Conservation (phyloP, 352 stramenopile species). For the Pythium myriotylum region DNA sequence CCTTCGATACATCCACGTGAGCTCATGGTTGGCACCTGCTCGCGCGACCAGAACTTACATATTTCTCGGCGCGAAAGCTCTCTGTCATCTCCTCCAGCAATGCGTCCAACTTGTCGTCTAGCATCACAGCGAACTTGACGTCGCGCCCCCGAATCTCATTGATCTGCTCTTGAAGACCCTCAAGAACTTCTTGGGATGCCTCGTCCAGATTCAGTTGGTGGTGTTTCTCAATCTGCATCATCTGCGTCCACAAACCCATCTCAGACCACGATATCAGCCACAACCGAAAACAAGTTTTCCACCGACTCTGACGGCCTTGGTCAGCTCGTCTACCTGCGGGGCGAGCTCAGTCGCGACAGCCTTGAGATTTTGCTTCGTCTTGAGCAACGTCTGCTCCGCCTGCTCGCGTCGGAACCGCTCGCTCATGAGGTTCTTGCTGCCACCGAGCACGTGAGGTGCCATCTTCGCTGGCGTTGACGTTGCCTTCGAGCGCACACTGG, state of each 20-base stretch:
- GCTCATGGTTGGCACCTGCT: too few species aligned
- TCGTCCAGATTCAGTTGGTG: constrained; percentile 61
- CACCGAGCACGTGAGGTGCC: constrained; percentile 53
- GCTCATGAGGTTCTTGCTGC: constrained; percentile 65
- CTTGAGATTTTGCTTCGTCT: constrained; percentile 39
- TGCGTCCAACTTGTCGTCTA: constrained; percentile 38
- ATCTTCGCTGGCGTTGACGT: constrained; percentile 10
- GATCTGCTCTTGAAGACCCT: constrained; percentile 56
- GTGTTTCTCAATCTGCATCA: constrained; percentile 58
- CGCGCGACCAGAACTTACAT: too few species aligned
- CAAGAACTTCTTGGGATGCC: constrained; percentile 57
- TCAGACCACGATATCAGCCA: neutral
- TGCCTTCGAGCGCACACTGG: constrained; percentile 13
- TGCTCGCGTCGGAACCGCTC: constrained; percentile 63
- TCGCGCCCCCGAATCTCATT: constrained; percentile 45
- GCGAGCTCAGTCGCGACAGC: constrained; percentile 41
- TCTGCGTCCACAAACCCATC: constrained; percentile 23
- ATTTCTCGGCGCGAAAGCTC: constrained; percentile 37
- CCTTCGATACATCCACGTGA: constrained; percentile 35
- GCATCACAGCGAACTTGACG: constrained; percentile 27
- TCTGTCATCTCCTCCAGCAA: constrained; percentile 35
- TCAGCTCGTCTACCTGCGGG: constrained; percentile 53
- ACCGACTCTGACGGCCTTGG: constrained; percentile 50
- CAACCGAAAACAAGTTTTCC: neutral
- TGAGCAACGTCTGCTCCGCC: constrained; percentile 45